A percentile compares a stretch with the other conserved stretches of the same genome.
Conservation (phyloP, 805 yeast genomes). For the Candida nonsorbophila region DNA sequence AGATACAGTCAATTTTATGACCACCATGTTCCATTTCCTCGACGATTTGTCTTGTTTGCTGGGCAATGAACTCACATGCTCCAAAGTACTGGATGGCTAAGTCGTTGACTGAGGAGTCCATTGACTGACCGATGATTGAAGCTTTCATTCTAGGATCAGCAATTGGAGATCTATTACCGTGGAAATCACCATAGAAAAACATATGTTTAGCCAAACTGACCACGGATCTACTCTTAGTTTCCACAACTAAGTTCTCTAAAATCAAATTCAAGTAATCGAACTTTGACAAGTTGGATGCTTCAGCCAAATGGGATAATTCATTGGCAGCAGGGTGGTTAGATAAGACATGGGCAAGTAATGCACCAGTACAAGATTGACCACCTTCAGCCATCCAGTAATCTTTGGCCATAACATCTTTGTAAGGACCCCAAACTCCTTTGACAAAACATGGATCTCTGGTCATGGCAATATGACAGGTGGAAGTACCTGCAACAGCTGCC, state of each 20-base stretch:
- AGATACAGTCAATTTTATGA: slow-evolving; percentile 68
- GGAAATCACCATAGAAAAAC: slow-evolving; percentile 93
- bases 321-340: slow-evolving; percentile 84
- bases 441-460: slow-evolving; percentile 83
- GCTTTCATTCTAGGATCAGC: slow-evolving; percentile 95
- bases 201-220: slow-evolving; percentile 77
- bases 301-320: slow-evolving; percentile 64
- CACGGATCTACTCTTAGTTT: slow-evolving; percentile 60
- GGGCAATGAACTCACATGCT: slow-evolving; percentile 96
- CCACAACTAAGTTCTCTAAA: slow-evolving; percentile 60
- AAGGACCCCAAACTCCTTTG: slow-evolving; percentile 98
- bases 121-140: slow-evolving; percentile 83
- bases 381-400: slow-evolving; percentile 96
- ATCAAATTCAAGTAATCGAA: slow-evolving; percentile 79
- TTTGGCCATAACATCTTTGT: slow-evolving; percentile 86
- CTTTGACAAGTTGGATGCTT: slow-evolving; percentile 62
- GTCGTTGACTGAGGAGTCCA: slow-evolving; percentile 83
- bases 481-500: slow-evolving; percentile 98
- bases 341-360: slow-evolving; percentile 80
- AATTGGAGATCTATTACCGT: slow-evolving; percentile 96
- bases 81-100: slow-evolving; percentile 83
- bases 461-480: slow-evolving; percentile 92
- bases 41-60: slow-evolving; percentile 93
- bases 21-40: slow-evolving; percentile 81
- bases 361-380: slow-evolving; percentile 98